A percentile compares a stretch with the other conserved stretches of the same genome.
phyloP scores from a whole-genome alignment of 2,329 filamentous ascomycete genomes.

The Aspergillus brasiliensis region DNA sequence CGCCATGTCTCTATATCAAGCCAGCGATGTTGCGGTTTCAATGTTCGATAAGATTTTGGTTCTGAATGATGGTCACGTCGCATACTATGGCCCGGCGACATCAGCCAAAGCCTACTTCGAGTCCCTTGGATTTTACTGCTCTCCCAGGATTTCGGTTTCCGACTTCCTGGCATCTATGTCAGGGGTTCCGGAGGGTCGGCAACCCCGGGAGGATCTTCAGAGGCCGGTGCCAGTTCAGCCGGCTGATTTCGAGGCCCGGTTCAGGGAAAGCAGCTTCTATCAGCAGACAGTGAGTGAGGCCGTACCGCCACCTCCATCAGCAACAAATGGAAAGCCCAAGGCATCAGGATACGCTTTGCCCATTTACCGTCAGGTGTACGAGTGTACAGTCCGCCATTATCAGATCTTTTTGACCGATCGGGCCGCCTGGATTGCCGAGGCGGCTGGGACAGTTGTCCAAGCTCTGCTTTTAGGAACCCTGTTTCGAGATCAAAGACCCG shows the following conservation, averaged over 20 bases:
- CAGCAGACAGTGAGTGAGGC: not conserved
- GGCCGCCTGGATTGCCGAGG: slow-evolving; percentile 2
- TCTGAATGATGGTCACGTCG: slow-evolving; percentile 70
- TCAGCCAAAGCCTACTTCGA: slow-evolving; percentile 58
- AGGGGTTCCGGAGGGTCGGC: not conserved
- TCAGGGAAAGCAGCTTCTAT: not conserved
- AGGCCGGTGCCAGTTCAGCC: not conserved
- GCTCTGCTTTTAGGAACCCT: slow-evolving; percentile 17
- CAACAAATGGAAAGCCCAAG: not conserved
- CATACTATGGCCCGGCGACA: slow-evolving; percentile 68
- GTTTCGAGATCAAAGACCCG: slow-evolving; percentile 13
- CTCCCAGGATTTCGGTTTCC: slow-evolving; percentile 72
- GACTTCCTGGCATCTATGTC: slow-evolving; percentile 70
- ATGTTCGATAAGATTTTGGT: slow-evolving; percentile 80
- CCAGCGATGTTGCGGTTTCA: slow-evolving; percentile 73
- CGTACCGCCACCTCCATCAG: not conserved
- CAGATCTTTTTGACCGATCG: slow-evolving; percentile 8
- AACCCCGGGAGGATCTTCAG: not conserved
- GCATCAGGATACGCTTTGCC: not conserved
- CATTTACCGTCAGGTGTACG: not conserved
- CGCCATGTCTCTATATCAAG: slow-evolving; percentile 79
- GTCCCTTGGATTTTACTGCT: slow-evolving; percentile 68
- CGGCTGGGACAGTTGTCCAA: slow-evolving; percentile 13
- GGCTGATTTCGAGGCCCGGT: not conserved
- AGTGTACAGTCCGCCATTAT: slow-evolving; percentile 6